Evolutionary conservation across 192 early-diverging fungal species (phyloP).

Genomic region (Coemansia sp.): DNA sequence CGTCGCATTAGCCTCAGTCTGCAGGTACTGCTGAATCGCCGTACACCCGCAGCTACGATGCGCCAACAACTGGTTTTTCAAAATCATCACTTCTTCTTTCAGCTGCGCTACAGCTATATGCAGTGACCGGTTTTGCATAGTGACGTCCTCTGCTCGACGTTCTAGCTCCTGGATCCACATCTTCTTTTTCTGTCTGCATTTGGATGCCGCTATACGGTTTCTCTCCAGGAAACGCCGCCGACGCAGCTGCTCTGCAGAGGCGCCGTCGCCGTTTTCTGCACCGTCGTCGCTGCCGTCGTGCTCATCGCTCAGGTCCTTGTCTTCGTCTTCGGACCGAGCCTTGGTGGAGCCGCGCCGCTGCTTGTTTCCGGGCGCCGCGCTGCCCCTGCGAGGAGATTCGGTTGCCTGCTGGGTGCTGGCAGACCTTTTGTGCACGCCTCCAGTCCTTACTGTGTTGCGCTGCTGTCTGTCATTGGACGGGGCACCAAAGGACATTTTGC

Average conservation of each 20-base stretch:
- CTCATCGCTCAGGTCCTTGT: conserved; percentile 11
- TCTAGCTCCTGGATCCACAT: conserved; percentile 85
- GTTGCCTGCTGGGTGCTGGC: not conserved
- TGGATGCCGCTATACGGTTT: conserved; percentile 83
- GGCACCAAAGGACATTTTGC: not conserved
- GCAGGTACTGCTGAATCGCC: conserved; percentile 57
- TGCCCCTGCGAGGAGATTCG: not conserved
- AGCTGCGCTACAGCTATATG: conserved; percentile 46
- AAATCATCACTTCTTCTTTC: conserved; percentile 51
- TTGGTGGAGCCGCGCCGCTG: not conserved
- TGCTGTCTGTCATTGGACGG: not conserved
- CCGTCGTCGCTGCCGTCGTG: conserved; percentile 6
- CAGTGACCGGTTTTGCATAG: conserved; percentile 51
- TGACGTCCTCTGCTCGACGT: conserved; percentile 57
- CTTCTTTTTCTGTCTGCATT: conserved; percentile 93
- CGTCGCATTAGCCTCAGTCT: conserved; percentile 20
- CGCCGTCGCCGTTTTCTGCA: conserved; percentile 17
- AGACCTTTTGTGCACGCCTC: conserved; percentile 26
- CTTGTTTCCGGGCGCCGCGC: not conserved
- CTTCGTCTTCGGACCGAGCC: conserved; percentile 7
- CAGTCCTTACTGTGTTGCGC: conserved; percentile 16
- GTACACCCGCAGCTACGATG: conserved; percentile 56
- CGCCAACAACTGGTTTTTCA: conserved; percentile 56
- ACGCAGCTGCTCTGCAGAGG: conserved; percentile 58
- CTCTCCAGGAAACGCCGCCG: conserved; percentile 81